phyloP scores from a whole-genome alignment of 345 rosid genomes.

The Gossypium arboreum region DNA sequence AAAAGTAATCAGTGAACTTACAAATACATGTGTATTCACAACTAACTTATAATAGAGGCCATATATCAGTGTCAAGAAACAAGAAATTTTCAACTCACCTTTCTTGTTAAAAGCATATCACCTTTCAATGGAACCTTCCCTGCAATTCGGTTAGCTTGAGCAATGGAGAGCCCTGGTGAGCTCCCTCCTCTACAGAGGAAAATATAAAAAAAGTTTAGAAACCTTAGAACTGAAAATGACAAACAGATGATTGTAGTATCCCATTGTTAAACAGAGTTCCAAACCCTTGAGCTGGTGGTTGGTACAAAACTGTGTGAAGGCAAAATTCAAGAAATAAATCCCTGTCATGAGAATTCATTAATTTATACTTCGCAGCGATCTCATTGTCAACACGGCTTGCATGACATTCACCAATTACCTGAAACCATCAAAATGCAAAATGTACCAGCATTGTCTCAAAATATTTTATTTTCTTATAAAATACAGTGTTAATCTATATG shows the following conservation, averaged over 20 bases:
- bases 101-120: conserved; percentile 65
- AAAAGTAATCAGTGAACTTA: background rate
- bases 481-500: background rate
- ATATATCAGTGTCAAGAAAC: conserved; percentile 1
- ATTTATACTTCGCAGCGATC: conserved; percentile 60
- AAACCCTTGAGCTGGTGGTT: conserved; percentile 71
- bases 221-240: conserved; percentile 14
- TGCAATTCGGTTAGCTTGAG: conserved; percentile 62
- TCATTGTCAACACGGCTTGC: conserved; percentile 57
- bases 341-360: conserved; percentile 46
- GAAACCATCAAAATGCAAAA: conserved; percentile 25
- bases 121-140: conserved; percentile 71
- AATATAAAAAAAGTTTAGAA: conserved; percentile 21
- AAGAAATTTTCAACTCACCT: conserved; percentile 45
- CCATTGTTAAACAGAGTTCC: conserved; percentile 19
- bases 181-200: conserved; percentile 64
- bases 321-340: conserved; percentile 80
- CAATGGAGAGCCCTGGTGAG: conserved; percentile 81
- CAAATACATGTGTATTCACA: background rate
- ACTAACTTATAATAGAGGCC: background rate
- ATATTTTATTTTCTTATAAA: background rate
- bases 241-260: conserved; percentile 10
- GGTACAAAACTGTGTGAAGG: conserved; percentile 68
- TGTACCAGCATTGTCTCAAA: conserved; percentile 2
- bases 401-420: conserved; percentile 95